phyloP scores from a whole-genome alignment of 2,329 filamentous ascomycete species.

The Zymoseptoria brevis region DNA sequence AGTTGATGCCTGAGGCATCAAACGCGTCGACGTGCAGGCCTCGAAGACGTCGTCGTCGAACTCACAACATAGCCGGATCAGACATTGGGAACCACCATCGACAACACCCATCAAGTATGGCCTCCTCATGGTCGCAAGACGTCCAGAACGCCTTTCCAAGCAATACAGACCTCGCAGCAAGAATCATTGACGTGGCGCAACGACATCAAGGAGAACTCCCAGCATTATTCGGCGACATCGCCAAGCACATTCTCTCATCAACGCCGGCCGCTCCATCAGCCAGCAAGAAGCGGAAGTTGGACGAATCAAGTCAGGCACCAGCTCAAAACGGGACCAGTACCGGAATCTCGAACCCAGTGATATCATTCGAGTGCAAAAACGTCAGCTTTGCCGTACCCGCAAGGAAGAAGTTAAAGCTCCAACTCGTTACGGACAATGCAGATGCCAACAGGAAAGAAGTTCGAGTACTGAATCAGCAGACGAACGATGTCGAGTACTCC shows the following conservation, averaged over 20 bases:
- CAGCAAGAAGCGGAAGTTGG: constrained; percentile 44
- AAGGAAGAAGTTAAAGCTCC: constrained; percentile 55
- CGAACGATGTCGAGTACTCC: constrained; percentile 31
- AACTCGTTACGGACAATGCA: constrained; percentile 38
- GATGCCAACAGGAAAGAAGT: constrained; percentile 21
- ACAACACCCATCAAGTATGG: not conserved
- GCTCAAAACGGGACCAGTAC: constrained; percentile 6
- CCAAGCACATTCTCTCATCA: constrained; percentile 33
- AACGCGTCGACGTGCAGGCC: not conserved
- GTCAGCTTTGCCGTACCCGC: constrained; percentile 55
- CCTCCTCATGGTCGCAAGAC: constrained; percentile 5
- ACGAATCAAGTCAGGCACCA: constrained; percentile 27
- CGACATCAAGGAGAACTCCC: constrained; percentile 17
- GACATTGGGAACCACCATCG: too few relatives aligned
- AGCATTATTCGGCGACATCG: constrained; percentile 43
- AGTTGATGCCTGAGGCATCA: not conserved
- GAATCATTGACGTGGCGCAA: constrained; percentile 12
- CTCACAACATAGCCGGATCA: too few relatives aligned
- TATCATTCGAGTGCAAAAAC: constrained; percentile 43
- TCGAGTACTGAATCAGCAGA: constrained; percentile 22
- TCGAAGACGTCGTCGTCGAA: too few relatives aligned
- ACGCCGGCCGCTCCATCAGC: constrained; percentile 26
- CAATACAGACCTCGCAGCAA: constrained; percentile 10
- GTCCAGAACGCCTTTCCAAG: constrained; percentile 14
- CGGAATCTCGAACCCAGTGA: constrained; percentile 27